Evolutionary conservation across 805 yeast genomes (phyloP), one percentile per base, ranked within the genome.

Genomic region (Schwanniomyces occidentalis): DNA sequence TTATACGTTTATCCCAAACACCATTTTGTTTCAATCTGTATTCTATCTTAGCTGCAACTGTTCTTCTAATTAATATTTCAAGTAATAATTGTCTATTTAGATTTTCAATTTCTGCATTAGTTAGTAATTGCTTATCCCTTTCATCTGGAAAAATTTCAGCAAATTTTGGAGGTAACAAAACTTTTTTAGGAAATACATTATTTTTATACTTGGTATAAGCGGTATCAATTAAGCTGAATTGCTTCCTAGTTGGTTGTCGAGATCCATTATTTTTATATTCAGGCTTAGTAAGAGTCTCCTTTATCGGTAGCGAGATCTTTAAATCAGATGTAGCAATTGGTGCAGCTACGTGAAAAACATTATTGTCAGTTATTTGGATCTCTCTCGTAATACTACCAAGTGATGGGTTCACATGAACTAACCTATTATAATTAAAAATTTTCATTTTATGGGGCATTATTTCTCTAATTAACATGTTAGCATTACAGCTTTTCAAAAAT

Each of bases 31-130:
- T 38, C 30, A 68, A 48, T 25, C 73, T 41, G 38, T 53, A 68
- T 3, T 50, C 63, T 16, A 68, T 53, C 46, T 68, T 68, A 5
- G 71, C 73, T 21, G 70, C 65, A 42, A 66, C 44, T 1, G 72
- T 68, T 37, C 70, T 46, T 38, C 73, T 54, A n/a, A 68, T 35
- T 27, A 68, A 49, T 5, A 64, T 39, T 34, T 67, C 74, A 19
- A 64, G 50, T n/a, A 63, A 46, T 0, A 68, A 30, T 35, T 52
- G 53, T 25, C 48, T 52, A 32, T 66, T 57, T 32, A 66, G 41
- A n/a, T 42, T 38, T 8, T 55, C 51, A 13, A 54, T 48, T 29
- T 65, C 71, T 2, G 30, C 29, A 8, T 48, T 38, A 5, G 47
- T 37, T 16, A 65, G 32, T 25, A 58, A 38, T 17, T 35, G 36